Evolutionary conservation across 495 filamentous ascomycete species (phyloP).

Genomic region (Aspergillus campestris): DNA sequence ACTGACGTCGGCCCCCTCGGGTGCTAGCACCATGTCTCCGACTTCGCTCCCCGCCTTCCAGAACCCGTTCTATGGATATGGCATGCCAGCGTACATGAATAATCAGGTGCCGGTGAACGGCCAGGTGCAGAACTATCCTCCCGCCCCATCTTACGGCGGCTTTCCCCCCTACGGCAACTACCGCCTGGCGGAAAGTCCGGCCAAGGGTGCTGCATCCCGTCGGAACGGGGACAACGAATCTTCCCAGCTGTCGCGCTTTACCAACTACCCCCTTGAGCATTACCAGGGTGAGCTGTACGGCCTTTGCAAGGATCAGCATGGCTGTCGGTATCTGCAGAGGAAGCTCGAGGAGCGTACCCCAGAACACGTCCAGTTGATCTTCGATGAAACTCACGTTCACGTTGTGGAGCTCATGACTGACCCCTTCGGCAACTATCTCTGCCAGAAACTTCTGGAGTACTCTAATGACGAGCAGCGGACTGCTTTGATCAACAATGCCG

Average conservation of each 20-base stretch:
- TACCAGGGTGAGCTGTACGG: conserved; percentile 73
- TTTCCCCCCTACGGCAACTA: conserved; percentile 26
- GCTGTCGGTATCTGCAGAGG: conserved; percentile 90
- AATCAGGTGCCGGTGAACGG: conserved; percentile 18
- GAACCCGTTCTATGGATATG: conserved; percentile 25
- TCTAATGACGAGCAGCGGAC: conserved; percentile 92
- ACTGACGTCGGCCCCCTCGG: conserved; percentile 17
- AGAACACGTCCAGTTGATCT: conserved; percentile 84
- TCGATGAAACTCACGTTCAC: conserved; percentile 80
- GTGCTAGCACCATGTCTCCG: conserved; percentile 11
- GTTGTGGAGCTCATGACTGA: conserved; percentile 96
- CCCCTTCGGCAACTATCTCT: conserved; percentile 97
- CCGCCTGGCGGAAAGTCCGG: conserved; percentile 23
- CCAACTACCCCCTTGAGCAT: conserved; percentile 68
- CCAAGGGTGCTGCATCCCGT: conserved; percentile 19
- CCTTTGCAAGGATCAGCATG: conserved; percentile 94
- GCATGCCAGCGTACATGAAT: conserved; percentile 25
- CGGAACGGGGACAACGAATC: conserved; percentile 30
- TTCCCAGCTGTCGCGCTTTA: conserved; percentile 51
- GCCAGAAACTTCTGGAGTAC: conserved; percentile 92
- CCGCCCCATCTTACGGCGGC: conserved; percentile 16
- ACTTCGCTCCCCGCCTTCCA: conserved; percentile 19
- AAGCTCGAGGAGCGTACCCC: conserved; percentile 86
- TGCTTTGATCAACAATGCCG: conserved; percentile 79
- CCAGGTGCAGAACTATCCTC: conserved; percentile 19